phyloP scores from a whole-genome alignment of 208 protist genomes.

The Acanthamoeba royreba region DNA sequence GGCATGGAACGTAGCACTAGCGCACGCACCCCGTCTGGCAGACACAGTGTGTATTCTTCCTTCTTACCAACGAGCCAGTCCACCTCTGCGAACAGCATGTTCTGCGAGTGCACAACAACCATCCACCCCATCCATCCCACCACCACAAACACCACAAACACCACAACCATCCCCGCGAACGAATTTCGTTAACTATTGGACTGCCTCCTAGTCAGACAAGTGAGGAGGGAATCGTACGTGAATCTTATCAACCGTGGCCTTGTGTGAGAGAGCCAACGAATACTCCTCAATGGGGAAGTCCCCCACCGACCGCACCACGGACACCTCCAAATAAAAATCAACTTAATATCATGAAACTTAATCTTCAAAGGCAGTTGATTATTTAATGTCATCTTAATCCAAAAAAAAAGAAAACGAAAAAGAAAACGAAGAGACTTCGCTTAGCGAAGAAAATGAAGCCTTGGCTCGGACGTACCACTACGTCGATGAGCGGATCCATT shows the following conservation, averaged over 20 bases:
- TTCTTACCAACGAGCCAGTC: background rate
- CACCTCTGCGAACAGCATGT: background rate
- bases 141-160: no score
- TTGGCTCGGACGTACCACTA: background rate
- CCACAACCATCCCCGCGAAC: no score
- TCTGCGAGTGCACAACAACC: background rate
- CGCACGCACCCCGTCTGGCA: background rate
- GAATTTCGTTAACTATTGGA: no score
- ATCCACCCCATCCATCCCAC: no score
- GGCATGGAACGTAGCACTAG: background rate
- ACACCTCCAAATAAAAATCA: background rate
- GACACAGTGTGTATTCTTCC: background rate
- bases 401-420: no score
- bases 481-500: background rate
- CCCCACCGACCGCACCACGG: background rate
- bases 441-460: no score
- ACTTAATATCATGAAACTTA: background rate
- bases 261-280: background rate
- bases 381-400: no score
- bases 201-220: background rate
- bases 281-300: background rate
- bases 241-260: background rate
- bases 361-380: background rate
- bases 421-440: no score
- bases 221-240: background rate